These are phyloP conservation scores for Entoloma clypeatum DNA, from an alignment of 1,284 basidiomycete species.

Conservation along the genomic window DNA sequence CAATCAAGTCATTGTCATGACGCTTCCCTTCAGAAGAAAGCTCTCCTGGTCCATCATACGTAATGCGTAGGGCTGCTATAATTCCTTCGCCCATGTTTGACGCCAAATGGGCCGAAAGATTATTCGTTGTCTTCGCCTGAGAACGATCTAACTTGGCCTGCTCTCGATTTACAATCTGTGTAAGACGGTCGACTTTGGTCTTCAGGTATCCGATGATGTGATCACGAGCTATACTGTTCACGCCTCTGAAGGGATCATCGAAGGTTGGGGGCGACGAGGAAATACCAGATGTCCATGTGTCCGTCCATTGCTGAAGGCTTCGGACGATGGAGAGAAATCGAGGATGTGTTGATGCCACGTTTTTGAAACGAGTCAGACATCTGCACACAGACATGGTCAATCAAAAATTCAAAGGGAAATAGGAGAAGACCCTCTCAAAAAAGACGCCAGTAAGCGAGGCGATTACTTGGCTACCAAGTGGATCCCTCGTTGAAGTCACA, in stretches of 20 bases:
- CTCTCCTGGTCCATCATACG: conserved; percentile 54
- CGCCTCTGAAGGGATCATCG: conserved; percentile 33
- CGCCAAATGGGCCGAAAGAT: background rate
- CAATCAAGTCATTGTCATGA: conserved; percentile 61
- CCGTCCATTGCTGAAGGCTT: conserved; percentile 43
- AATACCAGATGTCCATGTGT: conserved; percentile 43
- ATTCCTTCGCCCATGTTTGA: conserved; percentile 28
- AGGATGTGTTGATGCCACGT: conserved; percentile 45
- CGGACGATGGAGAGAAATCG: conserved; percentile 38
- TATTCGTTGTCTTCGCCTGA: conserved; percentile 11
- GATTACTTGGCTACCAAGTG: conserved; percentile 43
- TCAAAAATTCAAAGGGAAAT: background rate
- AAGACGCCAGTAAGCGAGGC: conserved; percentile 45
- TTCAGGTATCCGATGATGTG: conserved; percentile 37
- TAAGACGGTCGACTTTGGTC: conserved; percentile 38
- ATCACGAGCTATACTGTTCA: conserved; percentile 34
- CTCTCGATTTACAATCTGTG: conserved; percentile 45
- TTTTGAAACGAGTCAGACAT: conserved; percentile 58
- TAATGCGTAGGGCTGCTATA: conserved; percentile 36
- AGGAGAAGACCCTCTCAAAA: conserved; percentile 43
- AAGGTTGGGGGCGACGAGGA: conserved; percentile 26
- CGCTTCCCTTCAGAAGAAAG: conserved; percentile 44
- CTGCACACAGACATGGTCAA: conserved; percentile 29
- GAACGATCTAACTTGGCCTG: conserved; percentile 26
- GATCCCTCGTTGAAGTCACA: conserved; percentile 15